Percentiles rank a stretch among this genome's conserved stretches.
phyloP scores from a whole-genome alignment of 129 eudicot genomes.

The Solidago caesia region DNA sequence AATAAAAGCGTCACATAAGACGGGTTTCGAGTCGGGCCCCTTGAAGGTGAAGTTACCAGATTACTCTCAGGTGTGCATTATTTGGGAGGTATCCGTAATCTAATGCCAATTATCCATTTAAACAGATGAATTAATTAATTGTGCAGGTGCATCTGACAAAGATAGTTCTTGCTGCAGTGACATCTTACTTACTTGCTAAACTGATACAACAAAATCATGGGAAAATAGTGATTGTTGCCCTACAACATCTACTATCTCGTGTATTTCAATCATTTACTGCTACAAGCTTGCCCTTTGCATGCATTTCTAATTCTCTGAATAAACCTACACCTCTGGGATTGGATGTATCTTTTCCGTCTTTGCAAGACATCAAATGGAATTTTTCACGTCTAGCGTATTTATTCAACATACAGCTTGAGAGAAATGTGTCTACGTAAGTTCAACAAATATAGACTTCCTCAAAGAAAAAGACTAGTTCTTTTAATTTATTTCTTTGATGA shows the following conservation, averaged over 20 bases:
- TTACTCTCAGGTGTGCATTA: conserved; percentile 50
- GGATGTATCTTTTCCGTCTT: conserved; percentile 83
- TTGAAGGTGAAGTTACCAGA: conserved; percentile 31
- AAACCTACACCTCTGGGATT: conserved; percentile 80
- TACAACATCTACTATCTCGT: conserved; percentile 31
- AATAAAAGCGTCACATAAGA: conserved; percentile 28
- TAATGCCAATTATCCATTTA: conserved; percentile 21
- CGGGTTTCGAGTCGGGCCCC: conserved; percentile 15
- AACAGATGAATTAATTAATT: conserved; percentile 29
- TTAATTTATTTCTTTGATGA: neutral
- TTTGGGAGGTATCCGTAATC: conserved; percentile 19
- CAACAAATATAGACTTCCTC: neutral
- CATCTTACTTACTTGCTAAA: conserved; percentile 47
- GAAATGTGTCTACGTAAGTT: conserved; percentile 92
- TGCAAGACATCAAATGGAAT: conserved; percentile 76
- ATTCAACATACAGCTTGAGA: conserved; percentile 91
- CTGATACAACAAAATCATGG: conserved; percentile 35
- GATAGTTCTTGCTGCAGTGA: conserved; percentile 43
- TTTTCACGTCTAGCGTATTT: conserved; percentile 66
- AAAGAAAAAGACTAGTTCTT: neutral
- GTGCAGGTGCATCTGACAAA: conserved; percentile 56
- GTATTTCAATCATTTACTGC: conserved; percentile 41
- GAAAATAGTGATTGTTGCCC: conserved; percentile 23
- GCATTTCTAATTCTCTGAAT: conserved; percentile 65
- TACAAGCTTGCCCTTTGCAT: conserved; percentile 66